Conservation (phyloP, 2,329 filamentous ascomycete genomes). For the Didymella pinodella region DNA sequence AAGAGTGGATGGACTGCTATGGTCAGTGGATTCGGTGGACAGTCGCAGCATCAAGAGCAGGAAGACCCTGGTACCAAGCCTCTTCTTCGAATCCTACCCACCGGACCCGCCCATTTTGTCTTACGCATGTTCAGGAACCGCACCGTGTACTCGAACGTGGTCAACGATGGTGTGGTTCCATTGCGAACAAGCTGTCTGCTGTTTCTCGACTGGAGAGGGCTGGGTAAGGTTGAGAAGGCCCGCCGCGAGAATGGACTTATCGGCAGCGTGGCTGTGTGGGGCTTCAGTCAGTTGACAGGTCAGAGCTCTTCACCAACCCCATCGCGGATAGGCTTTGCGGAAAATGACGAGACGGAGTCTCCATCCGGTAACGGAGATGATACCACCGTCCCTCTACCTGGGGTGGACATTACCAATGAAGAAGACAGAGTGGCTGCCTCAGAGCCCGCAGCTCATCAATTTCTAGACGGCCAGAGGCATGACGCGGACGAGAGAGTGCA, state of each 20-base stretch:
- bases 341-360: constrained; percentile 39
- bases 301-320: constrained; percentile 69
- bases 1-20: constrained; percentile 88
- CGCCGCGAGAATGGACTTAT: constrained; percentile 90
- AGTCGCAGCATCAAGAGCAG: constrained; percentile 62
- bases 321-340: constrained; percentile 47
- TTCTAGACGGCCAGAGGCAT: constrained; percentile 40
- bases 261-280: constrained; percentile 90
- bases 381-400: constrained; percentile 73
- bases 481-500: constrained; percentile 26
- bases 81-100: constrained; percentile 85
- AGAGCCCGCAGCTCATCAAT: constrained; percentile 44
- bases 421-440: constrained; percentile 64
- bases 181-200: constrained; percentile 93
- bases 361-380: constrained; percentile 47
- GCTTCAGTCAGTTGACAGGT: constrained; percentile 89
- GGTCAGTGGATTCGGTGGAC: constrained; percentile 78
- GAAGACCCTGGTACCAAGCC: constrained; percentile 85
- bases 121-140: constrained; percentile 88
- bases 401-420: constrained; percentile 69
- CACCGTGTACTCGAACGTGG: constrained; percentile 94
- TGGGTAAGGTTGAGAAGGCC: constrained; percentile 93
- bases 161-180: constrained; percentile 97
- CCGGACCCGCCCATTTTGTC: constrained; percentile 86
- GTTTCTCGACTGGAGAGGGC: constrained; percentile 94